Percentiles rank a stretch among this genome's conserved stretches.
Conservation (phyloP, 2,329 filamentous ascomycete species). For the Knufia petricola region DNA sequence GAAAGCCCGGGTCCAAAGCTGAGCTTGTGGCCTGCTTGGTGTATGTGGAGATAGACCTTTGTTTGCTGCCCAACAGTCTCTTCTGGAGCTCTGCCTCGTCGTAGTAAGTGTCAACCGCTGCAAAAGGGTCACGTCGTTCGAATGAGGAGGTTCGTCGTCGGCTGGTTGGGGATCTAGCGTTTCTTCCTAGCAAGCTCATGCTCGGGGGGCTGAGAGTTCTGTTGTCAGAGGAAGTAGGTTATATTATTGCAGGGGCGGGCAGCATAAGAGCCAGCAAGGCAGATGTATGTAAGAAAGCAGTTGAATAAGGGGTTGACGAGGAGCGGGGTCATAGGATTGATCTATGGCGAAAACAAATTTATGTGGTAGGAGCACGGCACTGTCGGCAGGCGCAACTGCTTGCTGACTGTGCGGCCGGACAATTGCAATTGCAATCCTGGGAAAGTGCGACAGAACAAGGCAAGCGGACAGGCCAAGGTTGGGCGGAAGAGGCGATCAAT, state of each 20-base stretch:
- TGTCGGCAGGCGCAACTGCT: neutral
- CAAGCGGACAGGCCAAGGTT: neutral
- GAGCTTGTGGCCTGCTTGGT: conserved; percentile 18
- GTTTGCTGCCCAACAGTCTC: conserved; percentile 36
- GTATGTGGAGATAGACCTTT: conserved; percentile 44
- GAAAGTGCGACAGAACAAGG: neutral
- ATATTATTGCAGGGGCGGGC: neutral
- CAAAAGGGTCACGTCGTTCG: conserved; percentile 42
- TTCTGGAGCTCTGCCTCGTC: conserved; percentile 41
- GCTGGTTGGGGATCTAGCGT: neutral
- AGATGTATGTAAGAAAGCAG: neutral
- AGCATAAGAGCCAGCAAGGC: neutral
- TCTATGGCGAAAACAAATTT: too few species aligned
- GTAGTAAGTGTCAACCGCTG: conserved; percentile 51
- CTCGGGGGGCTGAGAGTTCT: neutral
- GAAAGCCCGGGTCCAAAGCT: conserved; percentile 12
- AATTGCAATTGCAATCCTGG: neutral
- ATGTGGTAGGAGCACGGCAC: too few species aligned
- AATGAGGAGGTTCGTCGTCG: conserved; percentile 31
- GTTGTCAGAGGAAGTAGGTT: neutral
- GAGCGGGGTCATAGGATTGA: too few species aligned
- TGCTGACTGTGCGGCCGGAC: neutral
- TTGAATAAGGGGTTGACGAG: too few species aligned
- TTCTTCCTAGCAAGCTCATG: conserved; percentile 5
- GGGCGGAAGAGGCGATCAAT: neutral